Evolutionary conservation across 2,329 filamentous ascomycete species (phyloP).

Genomic region (Nemania sp.): DNA sequence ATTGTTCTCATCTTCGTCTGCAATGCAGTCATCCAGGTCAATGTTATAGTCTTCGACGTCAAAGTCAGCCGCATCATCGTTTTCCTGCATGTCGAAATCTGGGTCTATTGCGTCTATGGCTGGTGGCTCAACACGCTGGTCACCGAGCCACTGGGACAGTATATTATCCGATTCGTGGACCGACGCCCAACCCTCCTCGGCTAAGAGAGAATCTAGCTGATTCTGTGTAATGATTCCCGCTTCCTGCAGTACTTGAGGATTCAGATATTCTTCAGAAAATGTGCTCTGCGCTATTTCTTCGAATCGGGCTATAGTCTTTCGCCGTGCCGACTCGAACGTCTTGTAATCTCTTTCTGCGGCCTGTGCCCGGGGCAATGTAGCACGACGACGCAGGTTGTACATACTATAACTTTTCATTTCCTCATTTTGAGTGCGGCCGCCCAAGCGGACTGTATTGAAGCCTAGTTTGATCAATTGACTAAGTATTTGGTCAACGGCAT

Average conservation of each 20-base stretch:
- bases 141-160: slow-evolving; percentile 63
- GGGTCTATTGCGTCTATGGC: slow-evolving; percentile 31
- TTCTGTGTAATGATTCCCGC: slow-evolving; percentile 62
- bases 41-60: slow-evolving; percentile 57
- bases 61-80: slow-evolving; percentile 61
- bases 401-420: slow-evolving; percentile 69
- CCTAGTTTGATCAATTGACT: slow-evolving; percentile 57
- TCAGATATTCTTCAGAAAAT: slow-evolving; percentile 52
- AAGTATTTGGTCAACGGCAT: slow-evolving; percentile 84
- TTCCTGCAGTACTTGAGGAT: slow-evolving; percentile 57
- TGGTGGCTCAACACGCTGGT: slow-evolving; percentile 47
- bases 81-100: slow-evolving; percentile 36
- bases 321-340: slow-evolving; percentile 37
- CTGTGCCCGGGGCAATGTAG: slow-evolving; percentile 19
- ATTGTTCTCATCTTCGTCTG: slow-evolving; percentile 43
- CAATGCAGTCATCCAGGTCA: slow-evolving; percentile 43
- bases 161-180: slow-evolving; percentile 28
- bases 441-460: slow-evolving; percentile 64
- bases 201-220: slow-evolving; percentile 66
- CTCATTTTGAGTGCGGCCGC: slow-evolving; percentile 69
- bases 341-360: slow-evolving; percentile 33
- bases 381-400: slow-evolving; percentile 58
- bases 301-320: slow-evolving; percentile 43
- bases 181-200: slow-evolving; percentile 45
- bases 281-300: slow-evolving; percentile 47